Evolutionary conservation across 192 early-diverging fungal species (phyloP), one percentile per base, ranked within the genome.

Genomic region (Umbelopsis sp.): DNA sequence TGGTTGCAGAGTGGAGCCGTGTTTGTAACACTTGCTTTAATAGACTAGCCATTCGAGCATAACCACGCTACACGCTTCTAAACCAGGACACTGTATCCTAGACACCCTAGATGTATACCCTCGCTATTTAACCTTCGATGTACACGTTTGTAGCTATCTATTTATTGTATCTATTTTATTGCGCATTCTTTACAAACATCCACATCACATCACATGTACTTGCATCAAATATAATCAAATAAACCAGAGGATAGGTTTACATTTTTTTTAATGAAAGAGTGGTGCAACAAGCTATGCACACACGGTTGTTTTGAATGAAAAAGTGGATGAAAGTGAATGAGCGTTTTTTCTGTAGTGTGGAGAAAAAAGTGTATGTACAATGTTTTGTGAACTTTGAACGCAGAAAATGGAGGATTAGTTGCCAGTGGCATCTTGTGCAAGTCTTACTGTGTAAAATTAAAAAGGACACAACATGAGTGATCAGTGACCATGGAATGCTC

Each of bases 11-110:
- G 48, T 75, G 74, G 74, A 75, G 65, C 41, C 49, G 74, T 61
- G 74, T 75, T 2, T 75, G 74, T 27, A 70, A 75, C 64, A 13
- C 35, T 10, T 75, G 74, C 49, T 75, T 75, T 44, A 22, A 67
- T 53, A 51, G 48, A 25, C 22, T 74, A 22, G 68, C 68, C 33
- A 69, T 65, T 41, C 72, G 49, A 44, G 23, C 52, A 15, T 55
- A 30, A 30, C 27, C 27, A 30, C 27, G 27, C 27, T 3, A 30
- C 27, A 30, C 27, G 27, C 27, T 30, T 30, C 27, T 3, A 30
- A 3, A 30, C 27, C 27, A 30, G 27, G 27, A 30, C 1, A 3
- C 52, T 23, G 0, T 55, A 27, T 55, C 23, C 23, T 55, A 20
- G 21, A 21, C 7, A 51, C 16, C 21, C 8, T 13, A 11, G 10